Evolutionary conservation across 2,329 filamentous ascomycete species (phyloP).

Genomic region (Aureobasidium uvarum): DNA sequence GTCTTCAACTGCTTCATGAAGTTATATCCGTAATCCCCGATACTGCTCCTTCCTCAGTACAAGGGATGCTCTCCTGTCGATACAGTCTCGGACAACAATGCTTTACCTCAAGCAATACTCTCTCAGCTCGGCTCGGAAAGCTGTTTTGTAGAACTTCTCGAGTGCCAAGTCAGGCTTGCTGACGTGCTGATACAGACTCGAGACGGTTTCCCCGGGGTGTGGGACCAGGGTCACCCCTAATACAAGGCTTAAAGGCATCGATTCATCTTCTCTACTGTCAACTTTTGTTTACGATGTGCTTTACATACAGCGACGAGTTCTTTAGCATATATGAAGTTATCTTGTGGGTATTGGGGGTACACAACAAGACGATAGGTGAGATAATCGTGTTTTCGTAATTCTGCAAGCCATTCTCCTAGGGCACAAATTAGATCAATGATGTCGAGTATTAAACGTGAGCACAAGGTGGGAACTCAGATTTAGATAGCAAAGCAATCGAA

Average conservation of each 20-base stretch:
- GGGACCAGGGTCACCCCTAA: background rate
- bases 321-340: background rate
- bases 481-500: too few species aligned
- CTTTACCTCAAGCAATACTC: background rate
- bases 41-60: background rate
- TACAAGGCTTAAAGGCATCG: background rate
- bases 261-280: too few species aligned
- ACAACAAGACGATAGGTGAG: background rate
- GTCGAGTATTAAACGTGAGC: too few species aligned
- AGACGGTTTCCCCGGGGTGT: background rate
- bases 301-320: background rate
- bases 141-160: too few species aligned
- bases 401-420: too few species aligned
- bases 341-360: background rate
- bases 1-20: background rate
- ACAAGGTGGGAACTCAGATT: too few species aligned
- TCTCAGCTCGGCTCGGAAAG: too few species aligned
- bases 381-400: background rate
- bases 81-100: background rate
- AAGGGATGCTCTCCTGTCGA: background rate
- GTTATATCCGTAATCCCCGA: conserved; percentile 4
- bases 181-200: background rate
- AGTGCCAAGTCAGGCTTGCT: background rate
- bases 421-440: too few species aligned
- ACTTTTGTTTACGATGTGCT: background rate